Evolutionary conservation across 352 stramenopile genomes (phyloP).

Genomic region (Phytophthora pistaciae): DNA sequence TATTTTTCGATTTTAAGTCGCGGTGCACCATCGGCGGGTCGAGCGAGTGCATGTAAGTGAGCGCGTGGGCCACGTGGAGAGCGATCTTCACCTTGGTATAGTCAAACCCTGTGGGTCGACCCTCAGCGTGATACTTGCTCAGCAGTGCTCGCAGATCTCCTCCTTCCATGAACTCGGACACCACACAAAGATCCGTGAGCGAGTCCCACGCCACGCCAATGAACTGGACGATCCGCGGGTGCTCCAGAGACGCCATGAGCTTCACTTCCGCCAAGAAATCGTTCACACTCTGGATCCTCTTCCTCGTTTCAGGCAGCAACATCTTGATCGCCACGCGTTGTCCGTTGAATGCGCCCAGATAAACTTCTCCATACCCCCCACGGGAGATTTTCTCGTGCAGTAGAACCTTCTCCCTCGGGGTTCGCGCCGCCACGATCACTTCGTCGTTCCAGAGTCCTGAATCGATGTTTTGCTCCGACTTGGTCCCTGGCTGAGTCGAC

Average conservation of each 20-base stretch:
- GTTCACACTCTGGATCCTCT: constrained; percentile 42
- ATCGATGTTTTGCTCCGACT: neutral
- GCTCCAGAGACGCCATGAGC: constrained; percentile 53
- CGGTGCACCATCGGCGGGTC: constrained; percentile 25
- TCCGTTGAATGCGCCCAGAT: constrained; percentile 43
- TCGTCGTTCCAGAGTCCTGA: constrained; percentile 34
- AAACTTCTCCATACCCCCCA: constrained; percentile 54
- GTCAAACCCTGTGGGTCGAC: constrained; percentile 34
- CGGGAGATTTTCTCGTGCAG: constrained; percentile 39
- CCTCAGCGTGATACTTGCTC: constrained; percentile 18
- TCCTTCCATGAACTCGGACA: constrained; percentile 50
- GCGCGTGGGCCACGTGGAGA: constrained; percentile 42
- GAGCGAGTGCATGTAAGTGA: constrained; percentile 43
- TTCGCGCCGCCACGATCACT: constrained; percentile 32
- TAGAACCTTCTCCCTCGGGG: constrained; percentile 48
- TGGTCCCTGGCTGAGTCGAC: constrained; percentile 4
- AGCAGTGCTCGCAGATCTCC: constrained; percentile 46
- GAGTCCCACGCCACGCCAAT: constrained; percentile 65
- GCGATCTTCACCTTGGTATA: constrained; percentile 47
- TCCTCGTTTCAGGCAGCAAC: constrained; percentile 27
- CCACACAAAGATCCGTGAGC: constrained; percentile 43
- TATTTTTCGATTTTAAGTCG: constrained; percentile 43
- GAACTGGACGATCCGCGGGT: constrained; percentile 38
- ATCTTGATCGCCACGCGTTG: constrained; percentile 58
- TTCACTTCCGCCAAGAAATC: constrained; percentile 57